Conservation (phyloP, 345 rosid species). For the Linum lewisii region DNA sequence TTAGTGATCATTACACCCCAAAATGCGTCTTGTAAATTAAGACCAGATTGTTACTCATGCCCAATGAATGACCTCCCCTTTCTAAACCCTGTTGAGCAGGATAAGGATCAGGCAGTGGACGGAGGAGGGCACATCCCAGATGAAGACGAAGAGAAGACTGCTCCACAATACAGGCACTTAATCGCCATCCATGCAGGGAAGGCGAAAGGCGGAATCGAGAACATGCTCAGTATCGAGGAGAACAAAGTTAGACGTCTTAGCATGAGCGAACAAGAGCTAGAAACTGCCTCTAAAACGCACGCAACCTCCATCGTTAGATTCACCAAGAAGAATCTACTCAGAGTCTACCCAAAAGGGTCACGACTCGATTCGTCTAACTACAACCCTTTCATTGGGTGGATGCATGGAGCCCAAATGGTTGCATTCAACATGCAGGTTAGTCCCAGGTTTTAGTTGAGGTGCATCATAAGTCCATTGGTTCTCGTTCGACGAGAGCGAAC, state of each 20-base stretch:
- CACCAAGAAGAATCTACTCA: conserved; percentile 18
- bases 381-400: conserved; percentile 20
- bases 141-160: conserved; percentile 4
- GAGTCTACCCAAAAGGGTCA: conserved; percentile 18
- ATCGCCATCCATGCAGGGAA: conserved; percentile 8
- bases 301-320: conserved; percentile 8
- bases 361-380: conserved; percentile 21
- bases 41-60: too few relatives aligned
- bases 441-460: too few relatives aligned
- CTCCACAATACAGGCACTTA: background rate
- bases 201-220: background rate
- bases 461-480: too few relatives aligned
- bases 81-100: background rate
- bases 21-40: too few relatives aligned
- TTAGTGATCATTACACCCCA: background rate
- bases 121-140: background rate
- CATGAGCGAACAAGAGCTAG: conserved; percentile 4
- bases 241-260: conserved; percentile 9
- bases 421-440: conserved; percentile 30
- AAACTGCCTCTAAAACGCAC: background rate
- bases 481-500: too few relatives aligned
- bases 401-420: conserved; percentile 27
- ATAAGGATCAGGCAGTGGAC: background rate
- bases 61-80: too few relatives aligned
- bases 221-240: background rate